Base-by-base conservation (phyloP, 2,329 filamentous ascomycete genomes). In the Microascus cirrosus region DNA sequence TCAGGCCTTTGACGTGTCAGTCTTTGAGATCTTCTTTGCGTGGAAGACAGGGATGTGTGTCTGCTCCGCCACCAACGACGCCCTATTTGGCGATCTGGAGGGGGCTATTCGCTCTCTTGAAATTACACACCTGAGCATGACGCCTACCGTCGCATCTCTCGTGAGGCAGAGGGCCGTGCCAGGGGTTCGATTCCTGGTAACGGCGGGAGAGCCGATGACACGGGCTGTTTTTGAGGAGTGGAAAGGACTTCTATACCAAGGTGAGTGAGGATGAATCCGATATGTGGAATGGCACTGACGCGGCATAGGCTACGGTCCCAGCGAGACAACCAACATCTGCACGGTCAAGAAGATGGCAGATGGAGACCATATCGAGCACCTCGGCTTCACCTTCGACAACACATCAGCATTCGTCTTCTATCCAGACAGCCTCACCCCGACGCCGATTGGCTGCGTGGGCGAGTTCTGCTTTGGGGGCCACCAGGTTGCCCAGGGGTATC, bases 1-100 rank as follows among this genome's bases (percentile, higher is more conserved):
- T 0, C 88, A 91, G 65, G 87, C 86, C 0, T 95, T 95, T 66
- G 89, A 95, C 65, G 85, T 95, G 1, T 95, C 90, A 0, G 87
- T 95, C 0, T 95, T 95, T 66, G 91, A 95, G 65, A 92, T 95
- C 15, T 93, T 95, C 68, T 95, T 90, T 64, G 77, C 90, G 0
- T 95, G 90, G 87, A 80, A 81, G 53, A 78, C 79, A 36, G 90
- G 90, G 3, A 89, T 93, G 75, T 87, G 86, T 60, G 75, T 96
- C 13, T 95, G 89, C 66, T 82, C 87, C 1, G 86, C 84, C 0
- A 80, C 77, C 0, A 91, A 92, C 63, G 87, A 94, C 63, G 79
- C 82, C 1, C 71, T 95, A 0, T 90, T 93, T 64, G 77, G 77
- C 45, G 84, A 95, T 63, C 73, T 95, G 10, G 88, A 91, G 67